Evolutionary conservation across 1,284 basidiomycete genomes (phyloP), one percentile per base, ranked within the genome.

Genomic region (Chalciporus sp.): DNA sequence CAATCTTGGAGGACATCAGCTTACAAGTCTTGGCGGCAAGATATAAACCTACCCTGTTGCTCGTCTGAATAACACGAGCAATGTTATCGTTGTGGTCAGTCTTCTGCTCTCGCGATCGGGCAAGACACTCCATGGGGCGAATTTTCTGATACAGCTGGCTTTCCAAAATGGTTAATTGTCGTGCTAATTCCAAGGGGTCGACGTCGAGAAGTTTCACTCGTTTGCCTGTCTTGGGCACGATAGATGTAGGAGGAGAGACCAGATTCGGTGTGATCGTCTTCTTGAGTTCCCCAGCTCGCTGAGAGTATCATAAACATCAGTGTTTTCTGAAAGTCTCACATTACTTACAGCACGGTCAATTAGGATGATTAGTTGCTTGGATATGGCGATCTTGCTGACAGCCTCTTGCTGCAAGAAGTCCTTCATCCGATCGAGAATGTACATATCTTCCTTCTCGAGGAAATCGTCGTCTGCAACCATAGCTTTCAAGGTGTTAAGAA

Each of bases 111-210:
- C 89, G 77, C 23, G 89, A 88, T 29, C 92, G 85, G 61, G 86
- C 85, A 12, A 99, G 76, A 73, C 96, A 95, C 70, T 99, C 96
- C 72, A 92, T 90, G 0, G 94, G 90, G 41, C 87, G 86, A 61
- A 99, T 95, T 67, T 85, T 88, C 69, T 88, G 85, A 74, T 96
- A 99, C 45, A 98, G 75, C 39, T 84, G 80, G 59, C 89, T 90
- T 71, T 99, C 97, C 77, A 97, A 83, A 53, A 98, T 85, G 1
- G 97, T 98, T 51, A 99, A 75, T 69, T 99, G 97, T 39, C 97
- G 83, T 0, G 95, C 96, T 17, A 99, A 72, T 72, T 99, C 97
- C 29, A 95, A 72, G 1, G 95, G 80, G 63, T 99, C 94, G 46
- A 97, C 84, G 59, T 96, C 94, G n/a, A 88, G 71, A 17, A 96